Evolutionary conservation across 176 grass and related monocot genomes (phyloP).

Genomic region (Phragmites australis): DNA sequence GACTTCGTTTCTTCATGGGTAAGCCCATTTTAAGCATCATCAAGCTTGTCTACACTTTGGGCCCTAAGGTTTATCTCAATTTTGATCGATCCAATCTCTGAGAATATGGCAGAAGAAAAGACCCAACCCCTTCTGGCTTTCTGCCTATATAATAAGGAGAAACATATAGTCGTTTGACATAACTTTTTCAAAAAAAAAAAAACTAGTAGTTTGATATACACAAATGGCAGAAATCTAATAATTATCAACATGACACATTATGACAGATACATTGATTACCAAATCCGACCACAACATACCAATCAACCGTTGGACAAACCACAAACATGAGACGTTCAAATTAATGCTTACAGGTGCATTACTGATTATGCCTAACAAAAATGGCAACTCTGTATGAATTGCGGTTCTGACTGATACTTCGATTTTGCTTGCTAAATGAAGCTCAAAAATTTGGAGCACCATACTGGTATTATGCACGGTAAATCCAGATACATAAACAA

Average conservation of each 20-base stretch:
- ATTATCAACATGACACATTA: neutral
- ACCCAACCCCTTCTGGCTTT: neutral
- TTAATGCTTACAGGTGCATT: constrained; percentile 17
- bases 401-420: neutral
- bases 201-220: neutral
- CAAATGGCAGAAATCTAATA: neutral
- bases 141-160: neutral
- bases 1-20: neutral
- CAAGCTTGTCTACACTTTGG: neutral
- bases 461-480: neutral
- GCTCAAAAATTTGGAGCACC: neutral
- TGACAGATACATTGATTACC: neutral
- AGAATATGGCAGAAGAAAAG: neutral
- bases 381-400: neutral
- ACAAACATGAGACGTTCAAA: neutral
- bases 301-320: neutral
- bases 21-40: neutral
- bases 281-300: neutral
- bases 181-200: neutral
- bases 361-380: neutral
- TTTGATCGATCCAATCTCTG: neutral
- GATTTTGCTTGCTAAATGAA: neutral
- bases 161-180: neutral
- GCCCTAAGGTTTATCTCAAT: neutral
- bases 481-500: constrained; percentile 8